Base-by-base conservation (phyloP, 148 eudicot genomes). In the Spergularia bocconei region DNA sequence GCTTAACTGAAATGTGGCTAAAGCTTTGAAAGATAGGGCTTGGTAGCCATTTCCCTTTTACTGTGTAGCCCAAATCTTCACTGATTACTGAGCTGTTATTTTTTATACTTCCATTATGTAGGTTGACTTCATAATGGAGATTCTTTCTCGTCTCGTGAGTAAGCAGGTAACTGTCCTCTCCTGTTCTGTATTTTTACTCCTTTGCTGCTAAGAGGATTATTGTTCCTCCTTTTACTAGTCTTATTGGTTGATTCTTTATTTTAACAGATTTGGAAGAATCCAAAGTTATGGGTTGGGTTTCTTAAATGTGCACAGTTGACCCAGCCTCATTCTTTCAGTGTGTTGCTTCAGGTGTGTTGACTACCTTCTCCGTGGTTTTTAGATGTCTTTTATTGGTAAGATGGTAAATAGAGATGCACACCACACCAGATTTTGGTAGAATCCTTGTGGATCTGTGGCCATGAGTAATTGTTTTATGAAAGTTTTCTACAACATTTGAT, bases 201-300 rank as follows among this genome's bases (percentile, higher is more conserved):
- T 44, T 51, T 69, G 23, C 51, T 25, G 38, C 13, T 16, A 38
- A 13, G 72, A 69, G 38, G 21, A 23, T 69, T 76, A 36, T 38
- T 73, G 50, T 33, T 44, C 53, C 59, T 51, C 70, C n/a, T 61
- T 29, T 69, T 67, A 19, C 79, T 68, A 50, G 41, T 69, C 69
- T 75, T 47, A 72, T 29, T 73, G 11, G 64, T 66, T 80, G 67
- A 25, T 64, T 58, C 77, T 36, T 70, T 78, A 56, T 58, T 76
- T 29, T 67, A 70, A 79, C 89, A 95, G 99, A 92, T 95, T 71
- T 95, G 99, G 99, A 95, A 95, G 81, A 84, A 84, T 76, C 99
- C 96, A 11, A 95, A 92, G 85, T 84, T 90, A 72, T 95, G 99
- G 99, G 99, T 90, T 68, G 99, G 99, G 80, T 95, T 95, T 84